Percentiles rank a stretch among this genome's conserved stretches.
Conservation (phyloP, 2,329 filamentous ascomycete species). For the Bipolaris gigantea region DNA sequence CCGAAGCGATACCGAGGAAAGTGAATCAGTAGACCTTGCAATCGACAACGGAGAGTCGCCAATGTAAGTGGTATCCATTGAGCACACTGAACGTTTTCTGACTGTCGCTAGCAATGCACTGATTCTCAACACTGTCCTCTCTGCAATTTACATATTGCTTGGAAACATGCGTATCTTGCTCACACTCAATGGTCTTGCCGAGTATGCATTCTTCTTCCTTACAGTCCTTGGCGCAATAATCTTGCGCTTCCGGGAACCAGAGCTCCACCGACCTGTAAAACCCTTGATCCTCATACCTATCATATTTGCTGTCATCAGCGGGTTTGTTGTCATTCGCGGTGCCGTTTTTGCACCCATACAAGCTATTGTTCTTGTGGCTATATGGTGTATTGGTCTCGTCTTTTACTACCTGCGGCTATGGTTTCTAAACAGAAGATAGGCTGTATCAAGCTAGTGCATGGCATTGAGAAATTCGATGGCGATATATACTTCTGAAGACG, state of each 20-base stretch:
- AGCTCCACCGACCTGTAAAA: constrained; percentile 60
- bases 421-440: constrained; percentile 1
- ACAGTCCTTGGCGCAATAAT: constrained; percentile 63
- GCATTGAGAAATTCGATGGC: background rate
- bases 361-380: constrained; percentile 32
- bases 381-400: constrained; percentile 34
- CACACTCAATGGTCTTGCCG: constrained; percentile 51
- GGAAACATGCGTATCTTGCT: constrained; percentile 65
- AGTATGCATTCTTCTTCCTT: constrained; percentile 66
- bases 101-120: constrained; percentile 33
- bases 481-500: no score
- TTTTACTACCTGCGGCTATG: constrained; percentile 22
- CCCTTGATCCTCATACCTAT: constrained; percentile 57
- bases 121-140: constrained; percentile 41
- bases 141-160: constrained; percentile 61
- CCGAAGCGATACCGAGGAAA: constrained; percentile 7
- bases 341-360: constrained; percentile 42
- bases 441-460: background rate
- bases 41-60: constrained; percentile 42
- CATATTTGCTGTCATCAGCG: constrained; percentile 60
- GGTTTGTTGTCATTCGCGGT: constrained; percentile 41
- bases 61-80: constrained; percentile 24
- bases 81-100: background rate
- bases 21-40: constrained; percentile 22
- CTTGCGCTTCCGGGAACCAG: constrained; percentile 60